phyloP scores from a whole-genome alignment of 768 basidiomycete genomes.

The Hemileccinum impolitum region DNA sequence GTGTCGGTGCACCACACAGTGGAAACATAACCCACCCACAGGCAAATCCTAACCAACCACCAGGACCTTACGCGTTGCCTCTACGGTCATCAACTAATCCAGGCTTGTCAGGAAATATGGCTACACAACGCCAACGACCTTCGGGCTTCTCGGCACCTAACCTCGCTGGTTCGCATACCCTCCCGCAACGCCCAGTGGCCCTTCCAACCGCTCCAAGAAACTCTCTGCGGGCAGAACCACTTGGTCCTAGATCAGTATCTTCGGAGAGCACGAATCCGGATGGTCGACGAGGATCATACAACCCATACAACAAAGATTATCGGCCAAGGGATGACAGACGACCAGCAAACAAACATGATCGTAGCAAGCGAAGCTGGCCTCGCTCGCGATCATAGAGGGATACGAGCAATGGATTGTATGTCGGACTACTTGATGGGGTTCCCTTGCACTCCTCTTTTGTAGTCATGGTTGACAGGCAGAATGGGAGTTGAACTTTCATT shows the following conservation, averaged over 20 bases:
- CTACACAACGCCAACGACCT: slow-evolving; percentile 1
- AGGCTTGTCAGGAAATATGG: slow-evolving; percentile 1
- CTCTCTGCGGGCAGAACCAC: slow-evolving; percentile 18
- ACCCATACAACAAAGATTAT: slow-evolving; percentile 10
- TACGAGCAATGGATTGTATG: no score
- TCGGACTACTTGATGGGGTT: no score
- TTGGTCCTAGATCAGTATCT: slow-evolving; percentile 16
- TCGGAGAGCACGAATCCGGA: slow-evolving; percentile 14
- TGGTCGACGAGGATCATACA: slow-evolving; percentile 19
- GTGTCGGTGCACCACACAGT: slow-evolving; percentile 6
- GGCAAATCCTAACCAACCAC: slow-evolving; percentile 4
- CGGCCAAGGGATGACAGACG: slow-evolving; percentile 23
- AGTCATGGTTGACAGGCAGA: no score
- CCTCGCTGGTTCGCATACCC: background rate
- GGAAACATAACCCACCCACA: background rate
- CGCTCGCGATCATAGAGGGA: slow-evolving; percentile 1
- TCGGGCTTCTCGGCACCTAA: background rate
- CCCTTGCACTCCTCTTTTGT: no score
- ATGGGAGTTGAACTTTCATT: no score
- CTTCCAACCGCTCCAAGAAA: background rate
- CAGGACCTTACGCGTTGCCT: background rate
- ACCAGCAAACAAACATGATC: slow-evolving; percentile 4
- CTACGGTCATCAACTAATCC: slow-evolving; percentile 1
- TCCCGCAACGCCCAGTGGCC: slow-evolving; percentile 19
- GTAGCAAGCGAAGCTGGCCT: slow-evolving; percentile 9